Evolutionary conservation across 495 filamentous ascomycete species (phyloP).

Genomic region (Penicillium taxi): DNA sequence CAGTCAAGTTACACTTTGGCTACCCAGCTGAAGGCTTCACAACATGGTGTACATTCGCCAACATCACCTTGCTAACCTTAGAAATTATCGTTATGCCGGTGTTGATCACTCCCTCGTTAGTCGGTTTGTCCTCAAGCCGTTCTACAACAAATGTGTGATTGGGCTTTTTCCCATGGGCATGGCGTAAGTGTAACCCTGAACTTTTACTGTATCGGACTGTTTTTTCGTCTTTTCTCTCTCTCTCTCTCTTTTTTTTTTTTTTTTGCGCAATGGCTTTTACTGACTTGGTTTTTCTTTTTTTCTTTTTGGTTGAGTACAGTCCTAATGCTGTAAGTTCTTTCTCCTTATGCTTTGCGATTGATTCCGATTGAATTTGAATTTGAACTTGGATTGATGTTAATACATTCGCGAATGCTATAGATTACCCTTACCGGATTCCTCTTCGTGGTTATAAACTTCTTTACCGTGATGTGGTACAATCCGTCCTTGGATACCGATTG

Average conservation of each 20-base stretch:
- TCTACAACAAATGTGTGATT: constrained; percentile 93
- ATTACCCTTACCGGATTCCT: constrained; percentile 89
- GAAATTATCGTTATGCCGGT: constrained; percentile 84
- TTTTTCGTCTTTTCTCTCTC: background rate
- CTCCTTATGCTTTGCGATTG: background rate
- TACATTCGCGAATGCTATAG: too few species aligned
- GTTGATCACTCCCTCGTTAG: constrained; percentile 87
- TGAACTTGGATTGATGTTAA: background rate
- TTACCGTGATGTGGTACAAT: constrained; percentile 93
- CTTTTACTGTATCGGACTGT: background rate
- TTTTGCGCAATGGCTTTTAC: background rate
- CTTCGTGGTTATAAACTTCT: constrained; percentile 84
- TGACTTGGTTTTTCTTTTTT: constrained; percentile 16
- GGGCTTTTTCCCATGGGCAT: constrained; percentile 89
- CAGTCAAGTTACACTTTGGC: too few species aligned
- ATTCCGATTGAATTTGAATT: background rate
- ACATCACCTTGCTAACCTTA: constrained; percentile 76
- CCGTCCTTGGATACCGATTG: constrained; percentile 91
- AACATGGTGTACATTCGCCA: constrained; percentile 84
- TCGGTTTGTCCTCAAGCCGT: constrained; percentile 88
- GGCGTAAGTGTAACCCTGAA: constrained; percentile 52
- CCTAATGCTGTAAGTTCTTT: constrained; percentile 51
- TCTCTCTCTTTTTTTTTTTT: background rate
- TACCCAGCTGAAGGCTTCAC: background rate
- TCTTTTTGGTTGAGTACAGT: constrained; percentile 23